phyloP scores from a whole-genome alignment of 2,329 filamentous ascomycete species.

The Metarhizium rileyi region DNA sequence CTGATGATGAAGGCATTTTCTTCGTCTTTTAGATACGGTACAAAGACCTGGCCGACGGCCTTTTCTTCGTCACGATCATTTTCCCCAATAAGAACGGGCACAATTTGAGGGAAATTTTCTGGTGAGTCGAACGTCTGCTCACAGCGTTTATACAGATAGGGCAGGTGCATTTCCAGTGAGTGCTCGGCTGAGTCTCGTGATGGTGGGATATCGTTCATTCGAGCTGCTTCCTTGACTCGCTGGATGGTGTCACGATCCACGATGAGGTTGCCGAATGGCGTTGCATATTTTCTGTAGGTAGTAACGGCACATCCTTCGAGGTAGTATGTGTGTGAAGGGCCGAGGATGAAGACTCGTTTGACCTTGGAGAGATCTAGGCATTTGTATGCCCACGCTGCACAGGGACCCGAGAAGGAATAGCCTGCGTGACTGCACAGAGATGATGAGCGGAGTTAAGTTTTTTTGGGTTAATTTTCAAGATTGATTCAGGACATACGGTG shows the following conservation, averaged over 20 bases:
- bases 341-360: slow-evolving; percentile 85
- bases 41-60: slow-evolving; percentile 57
- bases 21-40: slow-evolving; percentile 67
- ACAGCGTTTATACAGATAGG: slow-evolving; percentile 78
- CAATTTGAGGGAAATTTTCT: slow-evolving; percentile 58
- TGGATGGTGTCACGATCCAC: slow-evolving; percentile 51
- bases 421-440: slow-evolving; percentile 68
- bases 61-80: slow-evolving; percentile 57
- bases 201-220: slow-evolving; percentile 46
- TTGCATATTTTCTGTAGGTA: slow-evolving; percentile 58
- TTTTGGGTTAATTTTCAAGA: neutral
- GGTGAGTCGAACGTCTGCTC: slow-evolving; percentile 38
- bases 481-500: slow-evolving; percentile 58
- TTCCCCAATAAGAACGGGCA: slow-evolving; percentile 80
- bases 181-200: slow-evolving; percentile 73
- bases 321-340: slow-evolving; percentile 83
- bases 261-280: slow-evolving; percentile 60
- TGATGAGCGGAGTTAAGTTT: neutral
- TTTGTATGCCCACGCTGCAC: slow-evolving; percentile 92
- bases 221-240: slow-evolving; percentile 31
- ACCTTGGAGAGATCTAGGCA: slow-evolving; percentile 70
- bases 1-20: slow-evolving; percentile 77
- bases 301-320: slow-evolving; percentile 70
- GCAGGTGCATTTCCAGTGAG: slow-evolving; percentile 92
- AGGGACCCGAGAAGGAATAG: slow-evolving; percentile 82